Evolutionary conservation across 2,329 filamentous ascomycete species (phyloP), one percentile per base, ranked within the genome.

Genomic region (Fusarium musae): DNA sequence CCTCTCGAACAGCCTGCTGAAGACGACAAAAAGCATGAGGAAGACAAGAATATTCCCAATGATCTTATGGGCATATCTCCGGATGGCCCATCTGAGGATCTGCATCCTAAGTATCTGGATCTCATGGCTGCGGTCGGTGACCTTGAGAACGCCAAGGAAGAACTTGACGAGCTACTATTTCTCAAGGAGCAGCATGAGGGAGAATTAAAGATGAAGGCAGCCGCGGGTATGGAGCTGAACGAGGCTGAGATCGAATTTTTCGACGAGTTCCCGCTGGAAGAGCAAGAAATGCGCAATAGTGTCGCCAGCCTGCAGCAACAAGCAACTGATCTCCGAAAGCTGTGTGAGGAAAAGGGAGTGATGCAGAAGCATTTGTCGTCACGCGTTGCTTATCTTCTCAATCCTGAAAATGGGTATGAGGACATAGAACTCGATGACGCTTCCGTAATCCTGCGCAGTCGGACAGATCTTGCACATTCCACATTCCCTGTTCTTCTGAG

Each of bases 401-500:
- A 84, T 65, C 82, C 80, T 1, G 77, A 79, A 17, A 72, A 77
- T 28, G 77, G 73, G 40, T 81, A 81, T 47, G 84, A 85, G 34
- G 85, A 86, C 56, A 81, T 87, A 61, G 77, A 81, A 26, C 81
- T 88, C 28, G 80, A 81, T 19, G 78, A 80, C 21, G 72, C 69
- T 39, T 66, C 67, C 4, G 37, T 62, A 7, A 79, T 80, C 8
- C 63, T 78, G 15, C 65, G 75, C 53, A 67, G 61, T 6, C 71
- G 53, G 36, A 70, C 65, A 37, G 80, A 73, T 15, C 77, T 87
- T 9, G 81, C 81, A 12, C 83, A 87, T 70, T 74, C 80, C 12
- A 73, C 75, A 13, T 88, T 87, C 59, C 80, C 85, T 12, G 79
- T 84, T 32, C 79, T 89, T 12, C 79, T 88, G n/a, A 85, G 85